A percentile compares a stretch with the other conserved stretches of the same genome.
Conservation (phyloP, 768 basidiomycete species). For the Rhodocollybia butyracea region DNA sequence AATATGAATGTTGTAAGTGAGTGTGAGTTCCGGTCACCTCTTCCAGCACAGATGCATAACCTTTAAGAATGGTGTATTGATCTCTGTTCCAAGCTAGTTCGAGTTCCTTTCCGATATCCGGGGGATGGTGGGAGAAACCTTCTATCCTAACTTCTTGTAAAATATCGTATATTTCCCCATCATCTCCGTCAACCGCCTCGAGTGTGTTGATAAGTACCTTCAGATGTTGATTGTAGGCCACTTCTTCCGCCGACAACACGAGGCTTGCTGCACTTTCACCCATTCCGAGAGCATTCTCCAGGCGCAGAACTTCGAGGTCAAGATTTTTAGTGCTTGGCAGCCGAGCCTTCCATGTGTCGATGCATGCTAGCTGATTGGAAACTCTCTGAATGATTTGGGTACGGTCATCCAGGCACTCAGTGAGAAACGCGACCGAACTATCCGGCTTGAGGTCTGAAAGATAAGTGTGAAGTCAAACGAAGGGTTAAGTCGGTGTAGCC, state of each 20-base stretch:
- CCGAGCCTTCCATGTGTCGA: background rate
- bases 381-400: background rate
- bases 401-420: background rate
- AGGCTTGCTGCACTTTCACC: background rate
- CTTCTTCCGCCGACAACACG: background rate
- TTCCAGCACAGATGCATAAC: conserved; percentile 20
- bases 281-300: background rate
- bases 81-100: conserved; percentile 30
- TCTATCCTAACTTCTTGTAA: background rate
- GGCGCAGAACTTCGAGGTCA: background rate
- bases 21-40: conserved; percentile 14
- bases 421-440: background rate
- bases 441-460: background rate
- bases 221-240: background rate
- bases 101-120: conserved; percentile 21
- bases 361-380: background rate
- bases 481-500: background rate
- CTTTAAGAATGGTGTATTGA: conserved; percentile 22
- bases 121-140: background rate
- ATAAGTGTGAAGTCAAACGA: background rate
- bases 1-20: background rate
- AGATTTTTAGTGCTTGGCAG: background rate
- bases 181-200: background rate
- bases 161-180: conserved; percentile 3
- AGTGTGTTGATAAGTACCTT: background rate